Percentiles rank a stretch among this genome's conserved stretches.
Evolutionary conservation across 306 rosid genomes (phyloP).

Genomic region (Carpinus fangiana): DNA sequence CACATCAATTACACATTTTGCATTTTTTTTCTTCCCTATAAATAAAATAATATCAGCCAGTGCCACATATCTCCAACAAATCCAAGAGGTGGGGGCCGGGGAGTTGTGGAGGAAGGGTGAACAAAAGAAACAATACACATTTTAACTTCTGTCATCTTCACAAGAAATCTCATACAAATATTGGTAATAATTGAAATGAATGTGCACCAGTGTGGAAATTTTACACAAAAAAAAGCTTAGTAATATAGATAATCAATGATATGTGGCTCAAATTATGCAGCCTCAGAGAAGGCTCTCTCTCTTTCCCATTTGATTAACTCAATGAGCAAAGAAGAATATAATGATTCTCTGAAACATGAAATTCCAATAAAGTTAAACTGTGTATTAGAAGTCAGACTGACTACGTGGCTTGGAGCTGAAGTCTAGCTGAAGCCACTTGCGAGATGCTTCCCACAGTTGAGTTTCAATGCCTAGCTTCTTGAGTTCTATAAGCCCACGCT

Average conservation of each 20-base stretch:
- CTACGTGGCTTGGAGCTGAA: constrained; percentile 26
- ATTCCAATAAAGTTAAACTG: not conserved
- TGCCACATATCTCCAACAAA: too few species aligned
- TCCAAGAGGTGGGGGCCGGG: too few species aligned
- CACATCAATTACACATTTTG: too few species aligned
- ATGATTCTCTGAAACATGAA: constrained; percentile 2
- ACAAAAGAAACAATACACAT: not conserved
- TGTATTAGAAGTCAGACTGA: constrained; percentile 57
- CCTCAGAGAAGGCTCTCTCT: not conserved
- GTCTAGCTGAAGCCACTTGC: constrained; percentile 58
- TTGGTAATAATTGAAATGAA: not conserved
- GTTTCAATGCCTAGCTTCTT: constrained; percentile 78
- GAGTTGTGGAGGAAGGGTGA: not conserved
- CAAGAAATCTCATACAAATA: not conserved
- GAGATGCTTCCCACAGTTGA: constrained; percentile 82
- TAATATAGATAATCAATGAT: not conserved
- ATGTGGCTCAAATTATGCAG: not conserved
- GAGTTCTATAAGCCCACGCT: constrained; percentile 71
- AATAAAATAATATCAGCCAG: too few species aligned
- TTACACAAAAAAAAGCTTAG: not conserved
- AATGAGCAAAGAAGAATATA: not conserved
- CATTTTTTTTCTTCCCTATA: too few species aligned
- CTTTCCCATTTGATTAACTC: constrained; percentile 1
- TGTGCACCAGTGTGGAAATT: not conserved
- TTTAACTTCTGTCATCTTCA: not conserved